Conservation (phyloP, 2,329 filamentous ascomycete species). For the Zarea fungicola region DNA sequence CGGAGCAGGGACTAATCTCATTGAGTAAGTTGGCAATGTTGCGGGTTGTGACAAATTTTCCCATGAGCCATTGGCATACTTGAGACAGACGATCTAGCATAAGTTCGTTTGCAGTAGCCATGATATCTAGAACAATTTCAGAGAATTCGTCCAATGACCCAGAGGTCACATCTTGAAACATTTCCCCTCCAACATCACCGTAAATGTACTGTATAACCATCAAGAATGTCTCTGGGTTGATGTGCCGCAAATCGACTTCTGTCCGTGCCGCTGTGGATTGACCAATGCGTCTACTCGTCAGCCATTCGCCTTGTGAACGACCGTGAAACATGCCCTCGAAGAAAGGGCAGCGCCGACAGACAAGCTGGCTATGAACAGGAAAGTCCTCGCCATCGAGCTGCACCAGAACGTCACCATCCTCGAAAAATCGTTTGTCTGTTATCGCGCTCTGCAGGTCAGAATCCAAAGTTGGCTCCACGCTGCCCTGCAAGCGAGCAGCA, state of each 20-base stretch:
- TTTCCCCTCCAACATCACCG: constrained; percentile 69
- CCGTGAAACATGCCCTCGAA: constrained; percentile 87
- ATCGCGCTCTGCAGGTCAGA: constrained; percentile 67
- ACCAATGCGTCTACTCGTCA: constrained; percentile 60
- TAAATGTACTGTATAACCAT: constrained; percentile 81
- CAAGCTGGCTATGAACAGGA: constrained; percentile 67
- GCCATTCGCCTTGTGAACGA: constrained; percentile 80
- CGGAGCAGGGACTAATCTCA: constrained; percentile 75
- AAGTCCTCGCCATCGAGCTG: constrained; percentile 72
- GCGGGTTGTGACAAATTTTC: constrained; percentile 75
- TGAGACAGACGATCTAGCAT: constrained; percentile 91
- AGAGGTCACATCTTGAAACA: constrained; percentile 73
- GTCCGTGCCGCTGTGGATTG: constrained; percentile 40
- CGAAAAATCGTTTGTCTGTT: constrained; percentile 64
- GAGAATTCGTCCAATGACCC: constrained; percentile 76
- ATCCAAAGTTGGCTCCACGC: constrained; percentile 58
- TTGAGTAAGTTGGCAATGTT: constrained; percentile 86
- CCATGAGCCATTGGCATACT: constrained; percentile 80
- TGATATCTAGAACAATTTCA: constrained; percentile 84
- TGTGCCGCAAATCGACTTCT: constrained; percentile 76
- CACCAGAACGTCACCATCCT: constrained; percentile 72
- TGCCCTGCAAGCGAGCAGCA: constrained; percentile 69
- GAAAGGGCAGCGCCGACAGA: constrained; percentile 85
- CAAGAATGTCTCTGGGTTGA: constrained; percentile 66
- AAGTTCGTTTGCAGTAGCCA: constrained; percentile 85